Conservation (phyloP, 2,329 filamentous ascomycete species). For the Colletotrichum destructivum region DNA sequence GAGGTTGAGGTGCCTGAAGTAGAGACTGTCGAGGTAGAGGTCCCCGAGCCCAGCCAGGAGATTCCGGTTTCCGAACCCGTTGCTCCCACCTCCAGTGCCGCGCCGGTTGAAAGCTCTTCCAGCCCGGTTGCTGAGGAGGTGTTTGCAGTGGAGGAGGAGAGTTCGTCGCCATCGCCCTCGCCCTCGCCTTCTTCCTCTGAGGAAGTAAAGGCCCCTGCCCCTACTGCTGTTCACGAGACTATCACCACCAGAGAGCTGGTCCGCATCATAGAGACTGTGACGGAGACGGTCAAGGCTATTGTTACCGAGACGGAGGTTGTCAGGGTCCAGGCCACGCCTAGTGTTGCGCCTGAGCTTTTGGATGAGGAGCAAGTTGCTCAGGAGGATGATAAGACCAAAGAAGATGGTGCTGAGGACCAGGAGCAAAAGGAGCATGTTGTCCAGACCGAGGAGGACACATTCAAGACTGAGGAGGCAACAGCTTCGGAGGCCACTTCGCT, state of each 20-base stretch:
- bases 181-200: neutral
- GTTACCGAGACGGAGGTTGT: slow-evolving; percentile 49
- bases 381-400: neutral
- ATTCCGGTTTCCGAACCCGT: neutral
- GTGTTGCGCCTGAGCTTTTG: neutral
- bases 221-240: slow-evolving; percentile 44
- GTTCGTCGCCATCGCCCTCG: neutral
- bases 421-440: neutral
- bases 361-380: neutral
- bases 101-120: neutral
- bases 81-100: neutral
- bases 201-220: slow-evolving; percentile 5
- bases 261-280: slow-evolving; percentile 54
- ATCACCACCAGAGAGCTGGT: slow-evolving; percentile 50
- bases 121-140: neutral
- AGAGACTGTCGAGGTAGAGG: neutral
- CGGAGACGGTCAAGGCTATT: slow-evolving; percentile 45
- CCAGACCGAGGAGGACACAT: neutral
- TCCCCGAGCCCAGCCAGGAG: neutral
- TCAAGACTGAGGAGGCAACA: slow-evolving; percentile 5
- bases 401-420: neutral
- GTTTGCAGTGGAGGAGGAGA: neutral
- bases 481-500: neutral
- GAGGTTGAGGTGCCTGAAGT: neutral
- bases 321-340: slow-evolving; percentile 14